Base-by-base conservation (phyloP, 2,329 filamentous ascomycete genomes). In the Pezizomycotina sp. region DNA sequence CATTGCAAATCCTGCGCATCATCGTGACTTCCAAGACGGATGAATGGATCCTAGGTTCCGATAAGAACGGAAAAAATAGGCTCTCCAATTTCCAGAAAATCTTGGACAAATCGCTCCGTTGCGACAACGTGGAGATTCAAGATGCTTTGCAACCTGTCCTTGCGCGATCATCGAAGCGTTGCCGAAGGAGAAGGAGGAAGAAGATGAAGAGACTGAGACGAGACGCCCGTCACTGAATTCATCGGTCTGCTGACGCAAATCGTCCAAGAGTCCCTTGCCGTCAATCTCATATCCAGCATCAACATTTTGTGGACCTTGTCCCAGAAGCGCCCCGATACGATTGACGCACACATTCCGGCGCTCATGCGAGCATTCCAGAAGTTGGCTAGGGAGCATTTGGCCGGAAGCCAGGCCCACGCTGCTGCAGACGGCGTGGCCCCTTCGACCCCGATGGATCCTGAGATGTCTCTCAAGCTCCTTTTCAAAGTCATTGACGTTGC, bases 341-440 rank as follows among this genome's bases (percentile, higher is more conserved):
- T 98, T 44, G 89, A 98, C 55, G 69, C 80, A 42, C 89, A 98
- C 53, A 83, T 95, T 36, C 64, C 69, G 3, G 72, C 77, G 18
- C 65, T 98, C 27, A 92, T 98, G 77, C 93, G 92, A 57, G 82
- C 81, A 0, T 68, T 99, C 49, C 86, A 92, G 50, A 93, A 93
- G 58, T 69, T 98, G 48, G 84, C 84, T 1, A 77, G 89, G 49
- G 89, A 98, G 47, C 89, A 98, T 57, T 77, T 98, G 39, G 56
- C 78, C 74, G 66, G 69, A 19, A 37, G 58, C 50, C 47, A 48
- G 39, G 43, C 57, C 44, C 32, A 55, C 47, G 50, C 58, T 49
- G 58, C 58, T 28, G 65, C 68, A 39, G 69, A 74, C 13, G 66
- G 71, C 10, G 66, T 61, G 44, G 63, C 65, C 18, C 63, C 64